Conservation (phyloP, 345 rosid genomes). For the Salix udensis region DNA sequence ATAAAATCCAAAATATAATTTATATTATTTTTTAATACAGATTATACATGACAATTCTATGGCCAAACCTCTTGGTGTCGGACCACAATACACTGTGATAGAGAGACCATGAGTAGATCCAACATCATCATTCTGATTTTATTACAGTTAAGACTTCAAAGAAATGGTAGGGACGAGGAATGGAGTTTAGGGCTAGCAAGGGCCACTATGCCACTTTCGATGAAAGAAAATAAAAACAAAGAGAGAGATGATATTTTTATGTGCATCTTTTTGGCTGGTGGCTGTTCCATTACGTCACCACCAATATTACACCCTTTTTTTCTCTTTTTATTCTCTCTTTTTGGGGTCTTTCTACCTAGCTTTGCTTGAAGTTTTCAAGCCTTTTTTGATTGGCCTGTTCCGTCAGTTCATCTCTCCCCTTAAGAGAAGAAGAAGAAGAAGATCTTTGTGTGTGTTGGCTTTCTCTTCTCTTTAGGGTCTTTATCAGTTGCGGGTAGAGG, state of each 20-base stretch:
- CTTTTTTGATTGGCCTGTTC: conserved; percentile 24
- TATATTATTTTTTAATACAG: too few relatives aligned
- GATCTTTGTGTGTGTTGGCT: background rate
- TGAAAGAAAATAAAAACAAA: background rate
- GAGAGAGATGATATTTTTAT: background rate
- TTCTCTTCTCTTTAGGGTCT: conserved; percentile 23
- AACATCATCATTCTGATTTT: conserved; percentile 41
- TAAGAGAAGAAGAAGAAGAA: background rate
- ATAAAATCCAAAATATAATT: too few relatives aligned
- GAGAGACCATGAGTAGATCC: conserved; percentile 23
- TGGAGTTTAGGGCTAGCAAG: conserved; percentile 28
- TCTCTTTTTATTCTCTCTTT: conserved; percentile 7
- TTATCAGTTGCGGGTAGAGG: conserved; percentile 54
- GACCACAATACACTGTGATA: conserved; percentile 7
- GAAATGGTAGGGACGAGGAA: conserved; percentile 43
- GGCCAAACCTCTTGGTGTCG: conserved; percentile 12
- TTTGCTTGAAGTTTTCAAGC: conserved; percentile 3
- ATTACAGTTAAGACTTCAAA: conserved; percentile 22
- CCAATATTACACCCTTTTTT: conserved; percentile 7
- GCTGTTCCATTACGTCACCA: conserved; percentile 49
- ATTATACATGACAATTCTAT: background rate
- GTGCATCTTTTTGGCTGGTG: conserved; percentile 32
- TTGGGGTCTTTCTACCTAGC: conserved; percentile 19
- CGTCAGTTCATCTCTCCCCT: conserved; percentile 17
- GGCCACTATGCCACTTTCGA: conserved; percentile 36